Conservation (phyloP, 1,284 basidiomycete genomes). For the Apiotrichum montevideense region DNA sequence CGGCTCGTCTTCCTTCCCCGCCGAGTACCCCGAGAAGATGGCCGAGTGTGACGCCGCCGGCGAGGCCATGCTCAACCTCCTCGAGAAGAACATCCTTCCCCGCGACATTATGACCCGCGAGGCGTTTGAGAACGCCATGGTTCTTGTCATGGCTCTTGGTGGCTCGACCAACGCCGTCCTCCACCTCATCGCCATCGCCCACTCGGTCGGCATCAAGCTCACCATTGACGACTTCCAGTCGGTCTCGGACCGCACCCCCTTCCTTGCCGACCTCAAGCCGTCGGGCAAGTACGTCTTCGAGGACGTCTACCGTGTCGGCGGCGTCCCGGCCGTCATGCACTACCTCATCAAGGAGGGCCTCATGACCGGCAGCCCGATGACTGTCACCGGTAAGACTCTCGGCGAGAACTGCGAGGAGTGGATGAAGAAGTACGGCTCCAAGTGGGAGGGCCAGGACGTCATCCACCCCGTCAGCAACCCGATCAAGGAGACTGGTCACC, state of each 20-base stretch:
- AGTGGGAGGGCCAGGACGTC: conserved; percentile 67
- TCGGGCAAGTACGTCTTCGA: conserved; percentile 96
- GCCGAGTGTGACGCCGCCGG: conserved; percentile 79
- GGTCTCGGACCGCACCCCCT: conserved; percentile 83
- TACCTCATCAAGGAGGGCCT: conserved; percentile 82
- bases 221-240: conserved; percentile 90
- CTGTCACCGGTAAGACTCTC: conserved; percentile 89
- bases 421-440: conserved; percentile 71
- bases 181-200: conserved; percentile 88
- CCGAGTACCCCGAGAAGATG: conserved; percentile 70
- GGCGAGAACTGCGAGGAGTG: conserved; percentile 73
- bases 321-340: conserved; percentile 63
- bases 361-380: conserved; percentile 84
- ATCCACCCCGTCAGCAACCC: conserved; percentile 72
- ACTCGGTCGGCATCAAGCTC: conserved; percentile 78
- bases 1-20: conserved; percentile 92
- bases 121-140: conserved; percentile 97
- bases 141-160: conserved; percentile 86
- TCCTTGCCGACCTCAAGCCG: conserved; percentile 89
- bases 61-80: conserved; percentile 69
- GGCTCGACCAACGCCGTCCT: conserved; percentile 91
- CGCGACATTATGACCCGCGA: conserved; percentile 91
- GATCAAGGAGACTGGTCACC: conserved; percentile 86
- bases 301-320: conserved; percentile 86
- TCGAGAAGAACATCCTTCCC: conserved; percentile 88